These are phyloP conservation scores for Tilletia horrida DNA, from an alignment of 1,284 basidiomycete genomes.

Conservation along the genomic window DNA sequence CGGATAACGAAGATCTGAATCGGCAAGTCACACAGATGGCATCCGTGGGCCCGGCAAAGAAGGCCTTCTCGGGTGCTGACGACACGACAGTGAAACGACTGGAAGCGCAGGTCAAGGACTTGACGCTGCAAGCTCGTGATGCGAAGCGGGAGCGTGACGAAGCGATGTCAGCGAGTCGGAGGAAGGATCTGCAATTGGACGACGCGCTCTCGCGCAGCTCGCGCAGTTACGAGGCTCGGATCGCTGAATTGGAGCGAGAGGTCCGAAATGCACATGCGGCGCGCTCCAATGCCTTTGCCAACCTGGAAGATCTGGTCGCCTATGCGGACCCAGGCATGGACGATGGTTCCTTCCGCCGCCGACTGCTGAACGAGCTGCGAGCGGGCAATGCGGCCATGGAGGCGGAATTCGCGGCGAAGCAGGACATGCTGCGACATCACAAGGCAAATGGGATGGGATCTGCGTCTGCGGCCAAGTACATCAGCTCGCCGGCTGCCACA, in stretches of 20 bases:
- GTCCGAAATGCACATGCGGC: constrained; percentile 58
- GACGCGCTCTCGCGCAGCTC: constrained; percentile 69
- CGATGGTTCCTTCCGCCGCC: constrained; percentile 66
- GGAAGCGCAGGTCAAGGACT: constrained; percentile 2
- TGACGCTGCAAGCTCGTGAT: constrained; percentile 17
- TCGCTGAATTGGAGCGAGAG: constrained; percentile 66
- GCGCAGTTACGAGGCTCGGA: constrained; percentile 67
- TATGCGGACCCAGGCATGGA: constrained; percentile 29
- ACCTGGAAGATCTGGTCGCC: constrained; percentile 44
- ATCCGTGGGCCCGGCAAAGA: constrained; percentile 5
- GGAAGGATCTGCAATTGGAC: constrained; percentile 66
- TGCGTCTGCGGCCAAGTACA: constrained; percentile 11
- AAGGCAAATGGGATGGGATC: constrained; percentile 21
- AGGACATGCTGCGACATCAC: constrained; percentile 39
- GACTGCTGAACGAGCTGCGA: constrained; percentile 69
- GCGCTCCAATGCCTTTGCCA: constrained; percentile 53
- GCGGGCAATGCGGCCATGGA: constrained; percentile 50
- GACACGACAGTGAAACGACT: constrained; percentile 19
- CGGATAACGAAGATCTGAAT: constrained; percentile 79
- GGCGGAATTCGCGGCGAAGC: constrained; percentile 48
- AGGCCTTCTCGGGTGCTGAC: constrained; percentile 19
- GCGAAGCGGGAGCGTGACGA: constrained; percentile 49
- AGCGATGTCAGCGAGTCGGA: constrained; percentile 60
- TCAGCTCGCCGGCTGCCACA: not conserved
- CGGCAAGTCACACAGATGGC: constrained; percentile 59